Percentiles rank a stretch among this genome's conserved stretches.
These are phyloP conservation scores for Pseudogymnoascus sp. DNA, from an alignment of 2,329 filamentous ascomycete species.

Conservation along the genomic window DNA sequence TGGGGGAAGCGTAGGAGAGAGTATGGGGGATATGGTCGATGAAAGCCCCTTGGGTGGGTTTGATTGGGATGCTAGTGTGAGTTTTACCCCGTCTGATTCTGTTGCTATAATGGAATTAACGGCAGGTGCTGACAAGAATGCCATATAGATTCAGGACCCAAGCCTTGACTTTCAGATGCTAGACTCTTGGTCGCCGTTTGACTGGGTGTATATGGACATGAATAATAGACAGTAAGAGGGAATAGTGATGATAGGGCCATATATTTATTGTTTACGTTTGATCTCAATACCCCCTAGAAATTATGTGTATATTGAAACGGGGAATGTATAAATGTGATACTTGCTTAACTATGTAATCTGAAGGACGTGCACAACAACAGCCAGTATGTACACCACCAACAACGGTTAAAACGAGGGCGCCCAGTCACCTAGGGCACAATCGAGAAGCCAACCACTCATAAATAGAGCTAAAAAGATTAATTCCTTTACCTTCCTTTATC, in stretches of 20 bases:
- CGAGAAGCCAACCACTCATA: background rate
- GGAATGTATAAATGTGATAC: background rate
- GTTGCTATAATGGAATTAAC: background rate
- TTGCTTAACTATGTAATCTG: background rate
- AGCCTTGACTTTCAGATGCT: background rate
- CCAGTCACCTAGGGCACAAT: background rate
- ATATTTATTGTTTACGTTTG: background rate
- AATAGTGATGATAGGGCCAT: no score
- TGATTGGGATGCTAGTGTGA: background rate
- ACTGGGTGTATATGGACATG: slow-evolving; percentile 2
- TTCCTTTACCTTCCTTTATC: no score
- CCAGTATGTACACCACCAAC: background rate
- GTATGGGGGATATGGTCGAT: background rate
- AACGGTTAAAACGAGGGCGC: background rate
- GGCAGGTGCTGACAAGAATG: background rate
- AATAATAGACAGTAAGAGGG: background rate
- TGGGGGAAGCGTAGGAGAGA: background rate
- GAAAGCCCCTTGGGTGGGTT: background rate
- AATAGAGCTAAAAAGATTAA: background rate
- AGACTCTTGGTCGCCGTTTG: background rate
- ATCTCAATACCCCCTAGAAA: background rate
- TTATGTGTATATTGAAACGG: background rate
- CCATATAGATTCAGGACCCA: background rate
- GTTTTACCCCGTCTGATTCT: background rate
- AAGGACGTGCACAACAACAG: background rate